A percentile compares a stretch with the other conserved stretches of the same genome.
phyloP scores from a whole-genome alignment of 345 rosid species.

The Gossypium arboreum region DNA sequence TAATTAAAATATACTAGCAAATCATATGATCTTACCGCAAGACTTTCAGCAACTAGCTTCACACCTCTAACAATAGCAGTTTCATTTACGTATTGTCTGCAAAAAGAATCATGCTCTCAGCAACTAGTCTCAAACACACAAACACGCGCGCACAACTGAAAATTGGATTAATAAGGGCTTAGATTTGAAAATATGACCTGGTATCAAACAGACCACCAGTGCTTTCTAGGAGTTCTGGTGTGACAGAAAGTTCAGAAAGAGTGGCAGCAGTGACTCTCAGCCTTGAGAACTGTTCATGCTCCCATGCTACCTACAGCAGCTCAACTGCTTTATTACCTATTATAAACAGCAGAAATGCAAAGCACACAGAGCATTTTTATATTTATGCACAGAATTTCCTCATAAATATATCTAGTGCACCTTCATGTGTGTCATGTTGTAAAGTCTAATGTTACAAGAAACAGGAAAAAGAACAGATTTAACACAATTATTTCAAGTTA shows the following conservation, averaged over 20 bases:
- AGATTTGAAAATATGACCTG: constrained; percentile 45
- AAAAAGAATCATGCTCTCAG: constrained; percentile 24
- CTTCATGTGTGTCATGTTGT: constrained; percentile 1
- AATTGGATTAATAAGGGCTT: constrained; percentile 4
- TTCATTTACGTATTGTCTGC: constrained; percentile 69
- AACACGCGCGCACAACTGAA: neutral
- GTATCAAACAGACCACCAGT: constrained; percentile 78
- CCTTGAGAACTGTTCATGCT: constrained; percentile 97
- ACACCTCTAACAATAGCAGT: constrained; percentile 59
- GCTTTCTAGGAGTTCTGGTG: constrained; percentile 73
- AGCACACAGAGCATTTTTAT: constrained; percentile 2
- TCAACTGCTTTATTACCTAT: constrained; percentile 31
- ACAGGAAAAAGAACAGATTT: neutral
- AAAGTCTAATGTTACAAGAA: neutral
- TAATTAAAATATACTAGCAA: neutral
- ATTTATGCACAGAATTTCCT: neutral
- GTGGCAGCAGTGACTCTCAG: constrained; percentile 95
- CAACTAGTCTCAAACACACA: neutral
- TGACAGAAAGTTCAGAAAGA: constrained; percentile 65
- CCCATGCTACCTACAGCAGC: constrained; percentile 95
- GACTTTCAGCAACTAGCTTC: constrained; percentile 87
- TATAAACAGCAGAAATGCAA: constrained; percentile 16
- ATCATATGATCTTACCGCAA: constrained; percentile 59
- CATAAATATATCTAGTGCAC: neutral
- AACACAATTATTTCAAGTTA: neutral